Evolutionary conservation across 2,329 filamentous ascomycete species (phyloP), one percentile per base, ranked within the genome.

Genomic region (Phialocephala subalpina): DNA sequence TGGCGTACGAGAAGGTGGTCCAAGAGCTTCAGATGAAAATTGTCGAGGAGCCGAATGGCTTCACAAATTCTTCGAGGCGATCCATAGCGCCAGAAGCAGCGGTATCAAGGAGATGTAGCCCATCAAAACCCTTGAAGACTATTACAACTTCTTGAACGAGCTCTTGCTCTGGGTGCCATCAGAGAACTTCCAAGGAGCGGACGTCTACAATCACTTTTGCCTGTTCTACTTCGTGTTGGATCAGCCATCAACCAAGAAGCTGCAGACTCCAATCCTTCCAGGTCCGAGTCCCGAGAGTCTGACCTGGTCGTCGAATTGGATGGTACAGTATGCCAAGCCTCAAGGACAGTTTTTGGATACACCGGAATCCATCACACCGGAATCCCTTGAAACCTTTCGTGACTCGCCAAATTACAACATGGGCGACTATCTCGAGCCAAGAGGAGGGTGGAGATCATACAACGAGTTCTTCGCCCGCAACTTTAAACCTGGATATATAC

Each of bases 141-240:
- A 58, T 45, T 55, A 58, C 35, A 14, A 40, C 1, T 62, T 58
- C 45, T 29, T 59, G 16, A 75, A 77, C 49, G 64, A 74, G 5
- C 70, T 78, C 36, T 72, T 80, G 25, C 73, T 72, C 63, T 82
- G 79, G 79, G 74, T 77, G 8, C 80, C 80, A 0, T 69, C 69
- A 0, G 79, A 81, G 69, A 74, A 73, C 52, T 69, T 67, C 40
- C 67, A 76, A 58, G 79, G 77, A 29, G 74, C 74, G 36, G 75
- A 79, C 18, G 73, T 81, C 56, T 80, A 79, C 69, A 68, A 76
- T 22, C 75, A 77, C 33, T 65, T 81, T 16, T 78, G 77, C 63
- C 69, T 79, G 20, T 80, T 81, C 70, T 81, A 81, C 71, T 81
- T 78, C 65, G 69, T 81, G 35, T 67, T 82, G n/a, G 69, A 76